Conservation (phyloP, 345 rosid genomes). For the Toxicodendron radicans region DNA sequence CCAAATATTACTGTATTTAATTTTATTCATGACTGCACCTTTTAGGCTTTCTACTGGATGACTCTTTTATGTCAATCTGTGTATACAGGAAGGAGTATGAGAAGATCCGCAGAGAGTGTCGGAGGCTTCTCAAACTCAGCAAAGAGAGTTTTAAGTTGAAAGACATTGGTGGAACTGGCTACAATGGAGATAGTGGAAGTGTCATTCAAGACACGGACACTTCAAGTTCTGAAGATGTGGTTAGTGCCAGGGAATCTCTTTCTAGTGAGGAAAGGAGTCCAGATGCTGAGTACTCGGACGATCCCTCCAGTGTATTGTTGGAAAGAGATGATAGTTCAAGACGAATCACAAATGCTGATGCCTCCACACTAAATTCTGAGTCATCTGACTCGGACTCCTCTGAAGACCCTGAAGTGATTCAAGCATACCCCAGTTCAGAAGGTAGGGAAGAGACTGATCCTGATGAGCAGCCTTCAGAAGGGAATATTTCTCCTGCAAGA, state of each 20-base stretch:
- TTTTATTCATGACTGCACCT: not conserved
- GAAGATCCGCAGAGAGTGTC: slow-evolving; percentile 76
- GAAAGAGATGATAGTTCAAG: slow-evolving; percentile 52
- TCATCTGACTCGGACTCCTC: slow-evolving; percentile 86
- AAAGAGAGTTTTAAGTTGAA: slow-evolving; percentile 40
- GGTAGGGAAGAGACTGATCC: slow-evolving; percentile 44
- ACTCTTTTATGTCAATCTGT: slow-evolving; percentile 14
- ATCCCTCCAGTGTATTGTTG: slow-evolving; percentile 51
- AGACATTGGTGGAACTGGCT: slow-evolving; percentile 31
- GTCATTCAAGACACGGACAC: slow-evolving; percentile 50
- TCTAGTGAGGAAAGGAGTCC: slow-evolving; percentile 58
- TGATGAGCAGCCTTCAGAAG: slow-evolving; percentile 26
- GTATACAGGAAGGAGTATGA: slow-evolving; percentile 75
- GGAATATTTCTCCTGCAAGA: slow-evolving; percentile 33
- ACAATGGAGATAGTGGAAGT: slow-evolving; percentile 34
- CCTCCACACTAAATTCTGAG: slow-evolving; percentile 56
- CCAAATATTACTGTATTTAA: not conserved
- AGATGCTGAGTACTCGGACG: slow-evolving; percentile 53
- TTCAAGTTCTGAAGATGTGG: slow-evolving; percentile 72
- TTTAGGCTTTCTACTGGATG: slow-evolving; percentile 7
- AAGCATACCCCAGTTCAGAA: slow-evolving; percentile 43
- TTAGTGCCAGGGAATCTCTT: slow-evolving; percentile 64
- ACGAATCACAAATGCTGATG: slow-evolving; percentile 46
- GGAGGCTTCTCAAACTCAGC: slow-evolving; percentile 45
- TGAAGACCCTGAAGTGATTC: slow-evolving; percentile 62